Conservation (phyloP, 176 grass and related monocot genomes). For the Aegilops umbellulata region DNA sequence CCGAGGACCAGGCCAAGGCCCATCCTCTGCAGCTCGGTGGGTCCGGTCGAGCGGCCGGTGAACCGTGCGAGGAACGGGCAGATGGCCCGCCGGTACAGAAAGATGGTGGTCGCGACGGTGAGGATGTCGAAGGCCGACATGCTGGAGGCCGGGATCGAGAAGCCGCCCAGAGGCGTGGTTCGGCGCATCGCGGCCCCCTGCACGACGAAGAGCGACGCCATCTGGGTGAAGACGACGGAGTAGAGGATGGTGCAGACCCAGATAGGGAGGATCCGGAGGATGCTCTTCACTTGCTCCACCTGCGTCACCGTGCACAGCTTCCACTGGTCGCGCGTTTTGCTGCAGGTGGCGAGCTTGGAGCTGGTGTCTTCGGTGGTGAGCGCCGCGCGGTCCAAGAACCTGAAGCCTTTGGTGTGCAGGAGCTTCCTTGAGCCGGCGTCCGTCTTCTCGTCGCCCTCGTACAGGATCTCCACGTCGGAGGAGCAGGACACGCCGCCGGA, state of each 20-base stretch:
- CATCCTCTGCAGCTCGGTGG: conserved; percentile 86
- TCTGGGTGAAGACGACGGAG: conserved; percentile 97
- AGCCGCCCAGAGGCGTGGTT: conserved; percentile 36
- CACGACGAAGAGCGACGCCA: conserved; percentile 94
- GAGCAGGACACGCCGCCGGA: conserved; percentile 10
- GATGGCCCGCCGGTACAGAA: conserved; percentile 68
- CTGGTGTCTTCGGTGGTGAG: conserved; percentile 15
- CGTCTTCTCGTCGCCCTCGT: conserved; percentile 53
- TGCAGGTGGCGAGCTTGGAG: background rate
- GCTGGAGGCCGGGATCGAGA: conserved; percentile 75
- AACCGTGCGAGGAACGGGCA: conserved; percentile 49
- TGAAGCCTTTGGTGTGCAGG: conserved; percentile 57
- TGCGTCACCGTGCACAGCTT: conserved; percentile 81
- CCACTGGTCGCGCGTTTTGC: conserved; percentile 54
- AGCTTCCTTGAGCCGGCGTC: conserved; percentile 40
- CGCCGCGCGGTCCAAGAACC: conserved; percentile 81
- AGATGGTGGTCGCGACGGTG: conserved; percentile 68
- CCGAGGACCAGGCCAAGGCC: conserved; percentile 75
- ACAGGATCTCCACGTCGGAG: conserved; percentile 28
- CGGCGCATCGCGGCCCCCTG: conserved; percentile 85
- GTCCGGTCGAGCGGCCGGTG: conserved; percentile 23
- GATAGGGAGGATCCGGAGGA: conserved; percentile 81
- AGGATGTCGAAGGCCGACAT: conserved; percentile 95
- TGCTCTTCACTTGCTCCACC: conserved; percentile 91
- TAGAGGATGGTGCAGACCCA: conserved; percentile 99